Percentiles rank a stretch among this genome's conserved stretches.
Conservation (phyloP, 2,329 filamentous ascomycete genomes). For the Rutstroemia sp. region DNA sequence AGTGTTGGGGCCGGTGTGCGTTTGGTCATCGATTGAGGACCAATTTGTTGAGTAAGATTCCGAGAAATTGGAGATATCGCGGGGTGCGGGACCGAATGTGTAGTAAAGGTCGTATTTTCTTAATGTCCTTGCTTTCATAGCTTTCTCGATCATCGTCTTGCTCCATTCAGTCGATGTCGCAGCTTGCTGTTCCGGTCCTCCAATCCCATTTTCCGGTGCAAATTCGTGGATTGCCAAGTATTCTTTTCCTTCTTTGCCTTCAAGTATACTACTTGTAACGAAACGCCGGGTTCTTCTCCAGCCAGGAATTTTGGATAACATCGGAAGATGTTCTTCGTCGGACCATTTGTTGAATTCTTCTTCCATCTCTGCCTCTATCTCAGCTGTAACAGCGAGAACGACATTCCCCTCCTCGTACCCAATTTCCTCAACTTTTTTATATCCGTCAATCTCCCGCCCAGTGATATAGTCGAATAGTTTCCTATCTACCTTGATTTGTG, state of each 20-base stretch:
- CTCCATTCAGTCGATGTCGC: constrained; percentile 56
- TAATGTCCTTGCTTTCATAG: constrained; percentile 48
- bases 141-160: constrained; percentile 49
- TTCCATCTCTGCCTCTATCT: constrained; percentile 43
- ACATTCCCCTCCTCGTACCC: constrained; percentile 52
- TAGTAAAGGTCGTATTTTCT: constrained; percentile 68
- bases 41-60: constrained; percentile 20
- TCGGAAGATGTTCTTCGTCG: constrained; percentile 62
- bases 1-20: constrained; percentile 27
- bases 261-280: constrained; percentile 53
- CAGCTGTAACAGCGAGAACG: constrained; percentile 52
- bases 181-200: constrained; percentile 55
- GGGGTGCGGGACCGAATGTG: constrained; percentile 67
- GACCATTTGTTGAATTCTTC: constrained; percentile 63
- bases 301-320: constrained; percentile 67
- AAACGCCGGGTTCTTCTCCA: constrained; percentile 71
- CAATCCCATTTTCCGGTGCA: constrained; percentile 56
- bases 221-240: constrained; percentile 69
- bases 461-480: constrained; percentile 62
- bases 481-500: constrained; percentile 61
- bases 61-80: constrained; percentile 45
- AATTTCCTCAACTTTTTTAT: constrained; percentile 51
- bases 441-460: constrained; percentile 47
- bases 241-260: constrained; percentile 47
- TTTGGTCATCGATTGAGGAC: constrained; percentile 41